Conservation (phyloP, 2,329 filamentous ascomycete genomes). For the Fusarium odoratissimum region DNA sequence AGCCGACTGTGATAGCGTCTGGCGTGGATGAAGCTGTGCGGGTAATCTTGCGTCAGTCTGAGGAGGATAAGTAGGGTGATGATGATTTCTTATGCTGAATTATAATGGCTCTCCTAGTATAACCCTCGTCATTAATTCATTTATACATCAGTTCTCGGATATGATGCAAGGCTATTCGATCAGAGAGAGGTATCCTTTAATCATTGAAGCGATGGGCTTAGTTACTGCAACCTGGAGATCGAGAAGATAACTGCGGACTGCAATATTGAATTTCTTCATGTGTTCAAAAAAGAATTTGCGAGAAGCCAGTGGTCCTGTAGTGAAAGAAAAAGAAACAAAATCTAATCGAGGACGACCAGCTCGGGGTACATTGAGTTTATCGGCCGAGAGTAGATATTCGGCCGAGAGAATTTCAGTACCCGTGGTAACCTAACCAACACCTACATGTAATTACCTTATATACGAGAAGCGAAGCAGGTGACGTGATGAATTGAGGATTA, state of each 20-base stretch:
- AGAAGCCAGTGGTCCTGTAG: background rate
- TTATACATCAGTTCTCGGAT: background rate
- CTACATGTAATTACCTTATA: background rate
- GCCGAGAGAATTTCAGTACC: background rate
- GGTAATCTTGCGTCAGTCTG: conserved; percentile 42
- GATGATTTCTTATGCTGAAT: background rate
- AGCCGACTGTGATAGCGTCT: conserved; percentile 65
- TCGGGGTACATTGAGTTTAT: background rate
- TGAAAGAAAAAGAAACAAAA: background rate
- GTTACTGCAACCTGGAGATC: background rate
- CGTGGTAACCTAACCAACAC: background rate
- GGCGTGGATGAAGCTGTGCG: conserved; percentile 69
- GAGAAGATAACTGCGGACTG: background rate
- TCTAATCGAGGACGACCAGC: background rate
- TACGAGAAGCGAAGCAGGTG: background rate
- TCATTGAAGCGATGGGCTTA: background rate
- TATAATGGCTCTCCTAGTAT: background rate
- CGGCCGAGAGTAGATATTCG: background rate
- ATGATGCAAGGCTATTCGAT: background rate
- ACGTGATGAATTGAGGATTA: background rate
- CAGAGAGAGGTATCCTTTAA: background rate
- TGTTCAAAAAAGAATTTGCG: too few species aligned
- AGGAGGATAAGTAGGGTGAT: background rate
- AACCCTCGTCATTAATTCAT: background rate
- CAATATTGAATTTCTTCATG: background rate